Conservation (phyloP, 2,329 filamentous ascomycete genomes). For the Aspergillus oerlinghausenensis region DNA sequence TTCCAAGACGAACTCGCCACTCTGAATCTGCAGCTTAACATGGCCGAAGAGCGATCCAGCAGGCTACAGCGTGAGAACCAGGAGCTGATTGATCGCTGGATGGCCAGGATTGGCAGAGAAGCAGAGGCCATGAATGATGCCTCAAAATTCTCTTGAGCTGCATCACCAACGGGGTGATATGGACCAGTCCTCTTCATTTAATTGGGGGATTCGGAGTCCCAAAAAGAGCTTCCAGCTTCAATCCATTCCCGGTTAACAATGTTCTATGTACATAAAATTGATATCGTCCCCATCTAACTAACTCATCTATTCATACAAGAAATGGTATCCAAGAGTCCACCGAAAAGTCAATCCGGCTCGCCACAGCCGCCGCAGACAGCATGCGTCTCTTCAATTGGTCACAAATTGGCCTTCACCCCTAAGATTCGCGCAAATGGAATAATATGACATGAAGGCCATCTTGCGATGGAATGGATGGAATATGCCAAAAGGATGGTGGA, state of each 20-base stretch:
- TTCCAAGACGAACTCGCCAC: slow-evolving; percentile 92
- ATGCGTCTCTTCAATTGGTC: neutral
- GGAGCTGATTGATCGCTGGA: slow-evolving; percentile 85
- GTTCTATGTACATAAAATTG: neutral
- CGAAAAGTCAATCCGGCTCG: neutral
- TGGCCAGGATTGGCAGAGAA: slow-evolving; percentile 80
- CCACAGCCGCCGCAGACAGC: neutral
- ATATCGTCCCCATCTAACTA: neutral
- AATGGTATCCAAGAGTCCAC: slow-evolving; percentile 8
- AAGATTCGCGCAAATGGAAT: neutral
- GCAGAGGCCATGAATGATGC: slow-evolving; percentile 78
- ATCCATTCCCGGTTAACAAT: neutral
- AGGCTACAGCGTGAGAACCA: slow-evolving; percentile 77
- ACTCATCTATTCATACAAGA: slow-evolving; percentile 5
- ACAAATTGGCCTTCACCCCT: neutral
- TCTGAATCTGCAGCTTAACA: slow-evolving; percentile 79
- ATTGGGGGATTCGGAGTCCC: neutral
- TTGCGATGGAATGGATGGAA: neutral
- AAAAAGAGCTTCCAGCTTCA: neutral
- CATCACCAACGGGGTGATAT: neutral
- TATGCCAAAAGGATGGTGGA: neutral
- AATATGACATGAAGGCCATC: neutral
- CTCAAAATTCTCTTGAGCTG: slow-evolving; percentile 41
- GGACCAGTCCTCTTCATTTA: neutral
- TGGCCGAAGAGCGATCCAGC: slow-evolving; percentile 71